phyloP scores from a whole-genome alignment of 345 rosid species.

The Balakata baccata region DNA sequence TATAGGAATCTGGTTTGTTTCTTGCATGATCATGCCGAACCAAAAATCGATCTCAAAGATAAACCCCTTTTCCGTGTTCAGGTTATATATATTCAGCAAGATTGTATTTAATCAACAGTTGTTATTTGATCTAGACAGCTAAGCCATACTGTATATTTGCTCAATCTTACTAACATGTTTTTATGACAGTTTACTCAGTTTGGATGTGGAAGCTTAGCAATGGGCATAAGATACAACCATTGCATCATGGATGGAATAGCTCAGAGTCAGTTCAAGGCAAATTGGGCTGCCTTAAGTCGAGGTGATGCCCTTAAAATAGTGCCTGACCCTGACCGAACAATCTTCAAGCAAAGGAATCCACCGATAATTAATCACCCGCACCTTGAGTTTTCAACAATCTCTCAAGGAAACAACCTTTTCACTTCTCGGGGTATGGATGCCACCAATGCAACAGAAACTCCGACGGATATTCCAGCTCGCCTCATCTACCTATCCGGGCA shows the following conservation, averaged over 20 bases:
- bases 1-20: slow-evolving; percentile 13
- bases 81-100: slow-evolving; percentile 4
- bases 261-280: slow-evolving; percentile 5
- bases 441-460: background rate
- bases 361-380: slow-evolving; percentile 22
- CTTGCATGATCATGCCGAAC: slow-evolving; percentile 20
- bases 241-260: slow-evolving; percentile 23
- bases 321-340: slow-evolving; percentile 22
- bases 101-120: too few species aligned
- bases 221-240: slow-evolving; percentile 23
- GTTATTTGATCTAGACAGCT: background rate
- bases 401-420: background rate
- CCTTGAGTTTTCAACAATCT: slow-evolving; percentile 11
- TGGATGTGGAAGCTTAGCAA: slow-evolving; percentile 30
- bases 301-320: background rate
- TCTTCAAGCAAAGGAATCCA: slow-evolving; percentile 22
- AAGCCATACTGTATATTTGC: background rate
- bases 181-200: slow-evolving; percentile 19
- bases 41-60: slow-evolving; percentile 1
- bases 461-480: background rate
- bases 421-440: background rate
- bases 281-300: slow-evolving; percentile 21
- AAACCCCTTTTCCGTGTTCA: slow-evolving; percentile 18
- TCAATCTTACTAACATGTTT: background rate
- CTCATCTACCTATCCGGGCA: slow-evolving; percentile 8